These are phyloP conservation scores for Ampelocalamus luodianensis DNA, from an alignment of 176 grass and related monocot genomes.

Conservation along the genomic window DNA sequence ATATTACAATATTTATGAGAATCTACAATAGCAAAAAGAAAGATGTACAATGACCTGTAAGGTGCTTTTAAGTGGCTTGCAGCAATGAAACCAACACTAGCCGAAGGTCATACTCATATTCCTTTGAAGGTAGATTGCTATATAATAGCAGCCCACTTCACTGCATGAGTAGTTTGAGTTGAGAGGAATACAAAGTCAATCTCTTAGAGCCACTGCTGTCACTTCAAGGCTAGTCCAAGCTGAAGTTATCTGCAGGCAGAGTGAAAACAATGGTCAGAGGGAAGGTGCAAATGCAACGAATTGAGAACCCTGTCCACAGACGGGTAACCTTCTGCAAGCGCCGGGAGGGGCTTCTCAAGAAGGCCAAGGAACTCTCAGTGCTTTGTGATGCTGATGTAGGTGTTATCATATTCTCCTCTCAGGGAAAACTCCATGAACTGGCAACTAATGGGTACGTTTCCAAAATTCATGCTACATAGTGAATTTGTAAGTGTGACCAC, in stretches of 20 bases:
- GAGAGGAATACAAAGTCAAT: conserved; percentile 33
- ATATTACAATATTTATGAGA: conserved; percentile 45
- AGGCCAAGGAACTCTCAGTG: conserved; percentile 60
- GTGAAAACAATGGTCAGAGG: conserved; percentile 52
- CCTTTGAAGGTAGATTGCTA: conserved; percentile 39
- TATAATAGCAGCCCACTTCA: conserved; percentile 39
- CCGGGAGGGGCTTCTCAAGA: conserved; percentile 50
- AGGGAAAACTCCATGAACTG: conserved; percentile 53
- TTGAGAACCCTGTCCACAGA: conserved; percentile 56
- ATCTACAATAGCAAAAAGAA: conserved; percentile 41
- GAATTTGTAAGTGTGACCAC: not conserved
- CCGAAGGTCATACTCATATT: conserved; percentile 41
- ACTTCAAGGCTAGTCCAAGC: conserved; percentile 43
- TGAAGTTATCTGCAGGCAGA: conserved; percentile 40
- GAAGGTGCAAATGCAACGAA: conserved; percentile 52
- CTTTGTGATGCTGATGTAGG: conserved; percentile 54
- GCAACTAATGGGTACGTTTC: conserved; percentile 56
- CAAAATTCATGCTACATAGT: conserved; percentile 34
- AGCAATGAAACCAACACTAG: conserved; percentile 19
- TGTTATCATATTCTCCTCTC: conserved; percentile 57
- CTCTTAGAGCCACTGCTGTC: conserved; percentile 15
- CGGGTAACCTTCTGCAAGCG: conserved; percentile 64
- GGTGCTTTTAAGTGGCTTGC: conserved; percentile 40
- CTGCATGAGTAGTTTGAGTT: conserved; percentile 24
- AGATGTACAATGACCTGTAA: conserved; percentile 44